Conservation (phyloP, 441 rosid species). For the Pelargonium citronellum region DNA sequence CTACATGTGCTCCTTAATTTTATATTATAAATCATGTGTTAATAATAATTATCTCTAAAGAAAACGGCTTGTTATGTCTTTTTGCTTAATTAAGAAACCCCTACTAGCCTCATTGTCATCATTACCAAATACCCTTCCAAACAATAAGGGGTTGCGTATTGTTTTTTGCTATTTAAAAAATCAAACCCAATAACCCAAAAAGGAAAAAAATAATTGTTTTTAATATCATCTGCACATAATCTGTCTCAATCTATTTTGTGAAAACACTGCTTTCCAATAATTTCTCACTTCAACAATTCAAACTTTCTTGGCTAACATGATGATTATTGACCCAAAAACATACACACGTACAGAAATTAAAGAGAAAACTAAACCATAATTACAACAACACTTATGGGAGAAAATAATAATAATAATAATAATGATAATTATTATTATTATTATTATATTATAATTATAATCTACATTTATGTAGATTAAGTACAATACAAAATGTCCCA, state of each 20-base stretch:
- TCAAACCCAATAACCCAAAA: background rate
- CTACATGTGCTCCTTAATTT: slow-evolving; percentile 22
- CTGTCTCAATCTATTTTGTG: background rate
- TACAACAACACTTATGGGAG: background rate
- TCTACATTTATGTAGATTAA: no score
- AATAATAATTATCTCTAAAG: background rate
- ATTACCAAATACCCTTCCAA: background rate
- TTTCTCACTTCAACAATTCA: no score
- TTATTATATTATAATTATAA: no score
- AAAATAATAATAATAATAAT: no score
- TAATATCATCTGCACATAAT: background rate
- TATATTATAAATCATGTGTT: background rate
- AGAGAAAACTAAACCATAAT: background rate
- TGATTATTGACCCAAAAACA: background rate
- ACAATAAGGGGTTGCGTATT: background rate
- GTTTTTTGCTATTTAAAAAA: background rate
- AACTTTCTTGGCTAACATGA: background rate
- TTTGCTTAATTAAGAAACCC: no score
- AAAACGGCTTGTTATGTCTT: background rate
- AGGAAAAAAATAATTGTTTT: background rate
- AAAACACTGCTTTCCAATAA: background rate
- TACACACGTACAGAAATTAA: background rate
- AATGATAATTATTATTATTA: no score
- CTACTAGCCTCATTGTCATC: background rate
- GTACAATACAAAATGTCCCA: no score